phyloP scores from a whole-genome alignment of 2,329 filamentous ascomycete genomes.

The Xylaria sp. region DNA sequence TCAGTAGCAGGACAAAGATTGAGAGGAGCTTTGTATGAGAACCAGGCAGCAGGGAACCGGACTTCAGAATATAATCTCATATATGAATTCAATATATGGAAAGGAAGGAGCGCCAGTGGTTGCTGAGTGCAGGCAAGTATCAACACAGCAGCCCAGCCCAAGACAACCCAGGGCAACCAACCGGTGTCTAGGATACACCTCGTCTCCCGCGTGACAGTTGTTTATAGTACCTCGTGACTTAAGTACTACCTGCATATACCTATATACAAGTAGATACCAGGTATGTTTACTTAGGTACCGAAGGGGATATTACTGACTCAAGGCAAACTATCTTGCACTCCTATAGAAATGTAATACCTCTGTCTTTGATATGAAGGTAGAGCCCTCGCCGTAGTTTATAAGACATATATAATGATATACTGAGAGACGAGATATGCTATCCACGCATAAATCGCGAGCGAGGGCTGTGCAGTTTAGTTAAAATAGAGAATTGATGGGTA shows the following conservation, averaged over 20 bases:
- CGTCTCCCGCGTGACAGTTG: not conserved
- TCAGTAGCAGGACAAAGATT: too few relatives aligned
- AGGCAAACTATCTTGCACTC: not conserved
- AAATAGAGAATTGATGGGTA: not conserved
- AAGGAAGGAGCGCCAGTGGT: not conserved
- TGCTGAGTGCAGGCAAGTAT: not conserved
- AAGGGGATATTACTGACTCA: not conserved
- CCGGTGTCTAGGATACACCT: not conserved
- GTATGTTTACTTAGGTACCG: not conserved
- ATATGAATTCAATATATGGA: not conserved
- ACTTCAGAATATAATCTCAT: not conserved
- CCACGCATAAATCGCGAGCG: not conserved
- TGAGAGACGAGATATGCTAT: not conserved
- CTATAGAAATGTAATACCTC: not conserved
- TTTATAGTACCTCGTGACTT: not conserved
- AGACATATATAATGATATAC: not conserved
- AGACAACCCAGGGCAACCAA: not conserved
- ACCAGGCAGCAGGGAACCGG: not conserved
- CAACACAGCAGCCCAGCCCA: not conserved
- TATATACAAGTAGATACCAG: too few relatives aligned
- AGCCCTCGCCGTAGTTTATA: not conserved
- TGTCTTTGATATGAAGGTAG: not conserved
- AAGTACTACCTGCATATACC: not conserved
- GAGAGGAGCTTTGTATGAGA: not conserved
- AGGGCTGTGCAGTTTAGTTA: not conserved